A percentile compares a stretch with the other conserved stretches of the same genome.
Conservation (phyloP, 2,329 filamentous ascomycete species). For the Parafenestella ontariensis region DNA sequence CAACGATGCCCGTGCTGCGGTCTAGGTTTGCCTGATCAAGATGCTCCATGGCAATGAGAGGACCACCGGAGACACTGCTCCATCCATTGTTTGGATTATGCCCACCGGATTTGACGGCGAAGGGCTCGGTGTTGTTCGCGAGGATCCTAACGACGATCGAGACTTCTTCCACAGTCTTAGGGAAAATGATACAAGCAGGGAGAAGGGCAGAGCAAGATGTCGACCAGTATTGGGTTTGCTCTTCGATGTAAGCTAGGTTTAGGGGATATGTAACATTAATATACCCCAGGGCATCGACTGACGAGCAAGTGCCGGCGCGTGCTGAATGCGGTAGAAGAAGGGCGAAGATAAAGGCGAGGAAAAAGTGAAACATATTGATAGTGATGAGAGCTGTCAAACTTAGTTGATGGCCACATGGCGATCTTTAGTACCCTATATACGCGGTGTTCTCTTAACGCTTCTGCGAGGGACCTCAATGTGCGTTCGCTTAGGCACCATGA, state of each 20-base stretch:
- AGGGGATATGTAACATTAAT: slow-evolving; percentile 29
- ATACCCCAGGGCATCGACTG: slow-evolving; percentile 28
- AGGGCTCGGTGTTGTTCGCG: slow-evolving; percentile 49
- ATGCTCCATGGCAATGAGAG: slow-evolving; percentile 55
- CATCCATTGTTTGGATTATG: slow-evolving; percentile 58
- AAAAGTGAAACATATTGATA: slow-evolving; percentile 4
- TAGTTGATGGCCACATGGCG: neutral
- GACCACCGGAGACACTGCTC: slow-evolving; percentile 54
- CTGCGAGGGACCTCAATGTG: slow-evolving; percentile 12
- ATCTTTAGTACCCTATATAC: neutral
- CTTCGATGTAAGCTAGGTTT: slow-evolving; percentile 31
- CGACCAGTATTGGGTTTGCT: slow-evolving; percentile 43
- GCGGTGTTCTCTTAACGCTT: neutral
- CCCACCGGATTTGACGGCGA: slow-evolving; percentile 63
- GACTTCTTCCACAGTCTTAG: slow-evolving; percentile 58
- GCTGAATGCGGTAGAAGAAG: slow-evolving; percentile 8
- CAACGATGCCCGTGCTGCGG: slow-evolving; percentile 31
- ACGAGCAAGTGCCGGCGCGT: slow-evolving; percentile 28
- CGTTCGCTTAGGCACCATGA: neutral
- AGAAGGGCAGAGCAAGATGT: slow-evolving; percentile 40
- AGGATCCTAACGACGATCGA: slow-evolving; percentile 61
- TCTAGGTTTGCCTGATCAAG: slow-evolving; percentile 38
- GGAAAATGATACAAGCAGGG: slow-evolving; percentile 42
- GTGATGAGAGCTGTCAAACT: too few species aligned
- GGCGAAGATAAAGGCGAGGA: neutral